Evolutionary conservation across 176 grass and related monocot genomes (phyloP).

Genomic region (Phoenix roebelenii): DNA sequence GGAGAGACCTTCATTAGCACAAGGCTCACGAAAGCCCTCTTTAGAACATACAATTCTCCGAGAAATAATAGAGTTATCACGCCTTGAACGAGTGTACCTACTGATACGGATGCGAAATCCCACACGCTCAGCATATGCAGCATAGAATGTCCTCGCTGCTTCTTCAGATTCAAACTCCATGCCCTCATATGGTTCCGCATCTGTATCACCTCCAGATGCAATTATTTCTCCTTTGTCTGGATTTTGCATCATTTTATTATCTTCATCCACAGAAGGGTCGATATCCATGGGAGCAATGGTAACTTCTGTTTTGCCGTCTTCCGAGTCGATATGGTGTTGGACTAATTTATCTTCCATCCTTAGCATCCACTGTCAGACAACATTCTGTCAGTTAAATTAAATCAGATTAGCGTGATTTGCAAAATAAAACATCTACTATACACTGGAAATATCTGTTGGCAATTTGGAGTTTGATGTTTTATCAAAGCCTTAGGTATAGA

Average conservation of each 20-base stretch:
- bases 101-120: constrained; percentile 54
- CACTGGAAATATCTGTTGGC: too few relatives aligned
- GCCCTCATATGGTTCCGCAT: constrained; percentile 46
- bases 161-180: constrained; percentile 68
- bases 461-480: too few relatives aligned
- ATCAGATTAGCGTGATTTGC: too few relatives aligned
- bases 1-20: constrained; percentile 28
- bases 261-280: constrained; percentile 11
- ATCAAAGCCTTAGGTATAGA: too few relatives aligned
- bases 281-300: constrained; percentile 8
- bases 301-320: constrained; percentile 26
- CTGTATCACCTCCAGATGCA: constrained; percentile 37
- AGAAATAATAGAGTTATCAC: constrained; percentile 62
- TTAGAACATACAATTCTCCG: constrained; percentile 61
- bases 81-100: constrained; percentile 54
- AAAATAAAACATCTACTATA: too few relatives aligned
- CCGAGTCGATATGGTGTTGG: not conserved
- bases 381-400: too few relatives aligned
- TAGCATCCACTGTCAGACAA: not conserved
- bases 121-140: constrained; percentile 32
- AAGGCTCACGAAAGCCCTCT: constrained; percentile 54
- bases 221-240: constrained; percentile 27
- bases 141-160: constrained; percentile 54
- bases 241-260: not conserved
- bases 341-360: constrained; percentile 6